phyloP scores from a whole-genome alignment of 176 grass and related monocot genomes.

The barley (Hordeum vulgare) region MorexV3_pseudomolecules_assembly NC_058521.1:77187372-77187871 shows the following conservation, averaged over 20 bases:
- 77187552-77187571: neutral
- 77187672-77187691: constrained; percentile 75
- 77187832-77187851: constrained; percentile 4
- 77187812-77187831: neutral
- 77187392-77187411: neutral
- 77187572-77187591: neutral
- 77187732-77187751: constrained; percentile 88
- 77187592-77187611: neutral
- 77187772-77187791: constrained; percentile 27
- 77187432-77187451: neutral
- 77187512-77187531: neutral
- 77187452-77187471: neutral
- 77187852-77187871: neutral
- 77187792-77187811: neutral
- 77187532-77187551: neutral
- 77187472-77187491: neutral
- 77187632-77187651: neutral
- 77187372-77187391: neutral
- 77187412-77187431: neutral
- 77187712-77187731: constrained; percentile 86
- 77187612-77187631: neutral
- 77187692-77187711: constrained; percentile 97
- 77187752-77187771: constrained; percentile 61
- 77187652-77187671: constrained; percentile 7
- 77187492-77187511: neutral